These are phyloP conservation scores for Zalerion maritima DNA, from an alignment of 495 filamentous ascomycete species.

Conservation along the genomic window DNA sequence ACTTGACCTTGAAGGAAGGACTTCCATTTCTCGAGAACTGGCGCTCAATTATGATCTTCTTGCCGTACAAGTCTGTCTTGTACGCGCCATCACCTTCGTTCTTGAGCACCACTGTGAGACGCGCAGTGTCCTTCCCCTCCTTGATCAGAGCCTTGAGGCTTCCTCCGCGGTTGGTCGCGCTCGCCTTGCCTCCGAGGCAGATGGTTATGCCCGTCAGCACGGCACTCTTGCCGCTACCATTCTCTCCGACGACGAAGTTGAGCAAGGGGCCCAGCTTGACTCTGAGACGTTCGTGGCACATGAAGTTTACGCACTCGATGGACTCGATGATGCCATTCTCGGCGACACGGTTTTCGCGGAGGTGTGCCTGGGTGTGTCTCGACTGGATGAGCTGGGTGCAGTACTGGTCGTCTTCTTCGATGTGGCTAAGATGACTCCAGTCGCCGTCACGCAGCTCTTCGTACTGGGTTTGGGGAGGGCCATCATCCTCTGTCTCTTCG, in stretches of 20 bases:
- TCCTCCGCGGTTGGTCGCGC: conserved; percentile 85
- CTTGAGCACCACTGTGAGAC: conserved; percentile 63
- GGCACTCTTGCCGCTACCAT: conserved; percentile 97
- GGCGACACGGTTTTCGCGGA: conserved; percentile 54
- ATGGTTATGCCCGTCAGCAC: conserved; percentile 89
- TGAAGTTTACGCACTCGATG: conserved; percentile 79
- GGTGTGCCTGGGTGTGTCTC: conserved; percentile 34
- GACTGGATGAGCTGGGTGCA: conserved; percentile 57
- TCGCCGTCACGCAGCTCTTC: conserved; percentile 35
- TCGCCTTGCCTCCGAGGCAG: conserved; percentile 89
- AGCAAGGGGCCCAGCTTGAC: conserved; percentile 80
- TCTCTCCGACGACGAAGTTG: conserved; percentile 95
- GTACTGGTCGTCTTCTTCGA: conserved; percentile 45
- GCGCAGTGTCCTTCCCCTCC: conserved; percentile 52
- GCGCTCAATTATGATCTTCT: conserved; percentile 79
- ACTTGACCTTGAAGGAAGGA: conserved; percentile 80
- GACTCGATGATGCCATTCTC: conserved; percentile 76
- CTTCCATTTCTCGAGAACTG: conserved; percentile 65
- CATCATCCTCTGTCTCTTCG: too few relatives aligned
- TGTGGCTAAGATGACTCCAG: conserved; percentile 36
- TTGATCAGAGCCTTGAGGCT: conserved; percentile 89
- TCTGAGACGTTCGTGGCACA: conserved; percentile 76
- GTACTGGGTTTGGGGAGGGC: conserved; percentile 34
- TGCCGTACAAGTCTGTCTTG: conserved; percentile 66
- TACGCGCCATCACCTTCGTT: conserved; percentile 77